Base-by-base conservation (phyloP, 352 stramenopile genomes). In the Vaucheria bursata region DNA sequence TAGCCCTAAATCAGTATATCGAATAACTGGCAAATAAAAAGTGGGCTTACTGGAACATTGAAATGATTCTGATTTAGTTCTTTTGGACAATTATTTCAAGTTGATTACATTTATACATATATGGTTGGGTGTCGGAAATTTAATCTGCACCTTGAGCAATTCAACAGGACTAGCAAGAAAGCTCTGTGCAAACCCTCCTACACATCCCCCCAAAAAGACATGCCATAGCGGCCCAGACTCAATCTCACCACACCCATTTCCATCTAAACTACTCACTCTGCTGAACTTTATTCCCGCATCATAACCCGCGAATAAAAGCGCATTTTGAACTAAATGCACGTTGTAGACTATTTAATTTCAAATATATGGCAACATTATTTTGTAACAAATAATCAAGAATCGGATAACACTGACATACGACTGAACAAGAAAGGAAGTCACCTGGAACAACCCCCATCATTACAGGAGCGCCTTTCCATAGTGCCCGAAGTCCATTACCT, bases 401-500 rank as follows among this genome's bases (percentile, higher is more conserved):
- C n/a, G n/a, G n/a, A n/a, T n/a, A n/a, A n/a, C n/a, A n/a, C n/a
- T n/a, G n/a, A n/a, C n/a, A n/a, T n/a, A n/a, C n/a, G n/a, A n/a
- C n/a, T n/a, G n/a, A 36, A 50, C 6, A 50, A 50, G 12, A 50
- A 5, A 50, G 39, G 5, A 6, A 34, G 6, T 34, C 18, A 69
- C 59, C 75, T 31, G 75, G 75, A 50, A 80, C 75, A 31, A 39
- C 76, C n/a, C 75, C 73, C 68, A 80, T 40, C 75, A 80, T 80
- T 5, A 73, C 49, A 3, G n/a, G 18, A 3, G 75, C 37, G 29
- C 75, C 75, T 12, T 35, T 73, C 75, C 75, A 80, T 35, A 80
- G 33, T 0, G 75, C 70, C 31, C 86, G 88, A 79, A 85, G 88
- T 77, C 86, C 86, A 6, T 75, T 86, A 85, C 86, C 86, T 6